These are phyloP conservation scores for Deuterostichococcus epilithicus DNA, from an alignment of 139 green algal species.

Conservation along the genomic window DNA sequence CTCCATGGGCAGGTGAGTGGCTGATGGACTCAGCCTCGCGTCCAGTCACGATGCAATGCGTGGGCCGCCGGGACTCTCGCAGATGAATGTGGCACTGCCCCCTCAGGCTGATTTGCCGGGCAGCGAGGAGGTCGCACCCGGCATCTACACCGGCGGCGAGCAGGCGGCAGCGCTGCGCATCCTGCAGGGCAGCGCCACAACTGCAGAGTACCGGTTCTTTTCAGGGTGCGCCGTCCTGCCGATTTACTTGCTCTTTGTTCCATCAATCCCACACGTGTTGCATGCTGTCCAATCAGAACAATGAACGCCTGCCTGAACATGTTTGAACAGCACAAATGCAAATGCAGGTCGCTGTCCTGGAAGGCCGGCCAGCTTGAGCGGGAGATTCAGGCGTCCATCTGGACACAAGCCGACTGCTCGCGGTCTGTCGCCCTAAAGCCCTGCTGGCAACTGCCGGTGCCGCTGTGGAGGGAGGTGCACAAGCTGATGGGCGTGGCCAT, in stretches of 20 bases:
- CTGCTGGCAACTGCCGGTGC: constrained; percentile 58
- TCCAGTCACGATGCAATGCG: neutral
- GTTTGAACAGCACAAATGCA: no score
- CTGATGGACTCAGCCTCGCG: neutral
- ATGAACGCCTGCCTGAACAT: no score
- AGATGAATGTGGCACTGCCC: no score
- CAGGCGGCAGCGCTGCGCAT: constrained; percentile 25
- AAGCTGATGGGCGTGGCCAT: constrained; percentile 49
- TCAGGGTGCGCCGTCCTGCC: constrained; percentile 11
- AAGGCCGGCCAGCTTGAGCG: constrained; percentile 42
- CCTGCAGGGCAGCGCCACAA: constrained; percentile 11
- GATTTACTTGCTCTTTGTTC: no score
- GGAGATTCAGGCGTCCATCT: constrained; percentile 37
- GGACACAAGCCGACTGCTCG: constrained; percentile 48
- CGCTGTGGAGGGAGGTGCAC: constrained; percentile 61
- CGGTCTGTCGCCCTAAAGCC: constrained; percentile 61
- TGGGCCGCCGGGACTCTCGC: no score
- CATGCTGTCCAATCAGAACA: no score
- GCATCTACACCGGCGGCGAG: constrained; percentile 39
- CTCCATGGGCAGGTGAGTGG: constrained; percentile 8
- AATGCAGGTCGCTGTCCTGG: constrained; percentile 41
- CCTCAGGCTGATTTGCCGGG: neutral
- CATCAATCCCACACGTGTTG: no score
- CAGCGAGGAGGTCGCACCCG: constrained; percentile 12
- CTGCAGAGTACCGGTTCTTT: constrained; percentile 61